Conservation (phyloP, 768 basidiomycete genomes). For the Suillus occidentalis region DNA sequence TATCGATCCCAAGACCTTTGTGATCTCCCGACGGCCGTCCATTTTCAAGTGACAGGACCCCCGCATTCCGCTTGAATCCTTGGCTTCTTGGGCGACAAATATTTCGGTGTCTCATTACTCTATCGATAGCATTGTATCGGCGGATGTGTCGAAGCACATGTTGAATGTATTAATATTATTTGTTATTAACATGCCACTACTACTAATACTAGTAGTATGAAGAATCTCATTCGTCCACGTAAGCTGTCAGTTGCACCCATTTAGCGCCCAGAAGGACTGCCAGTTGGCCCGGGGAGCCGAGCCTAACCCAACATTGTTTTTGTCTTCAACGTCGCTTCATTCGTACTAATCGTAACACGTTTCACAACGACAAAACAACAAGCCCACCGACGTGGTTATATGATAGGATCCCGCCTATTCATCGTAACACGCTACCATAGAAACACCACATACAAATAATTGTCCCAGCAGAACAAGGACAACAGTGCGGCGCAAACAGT, state of each 20-base stretch:
- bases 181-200: not conserved
- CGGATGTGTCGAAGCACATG: not conserved
- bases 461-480: not conserved
- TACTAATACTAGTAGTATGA: not conserved
- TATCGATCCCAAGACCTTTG: not conserved
- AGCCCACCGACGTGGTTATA: not conserved
- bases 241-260: not conserved
- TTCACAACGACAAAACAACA: conserved; percentile 3
- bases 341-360: not conserved
- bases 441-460: not conserved
- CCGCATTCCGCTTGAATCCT: not conserved
- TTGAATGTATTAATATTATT: not conserved
- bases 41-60: not conserved
- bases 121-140: not conserved
- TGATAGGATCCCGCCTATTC: not conserved
- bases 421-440: not conserved
- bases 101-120: too few relatives aligned
- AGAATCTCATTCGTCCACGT: not conserved
- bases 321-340: not conserved
- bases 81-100: not conserved
- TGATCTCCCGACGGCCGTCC: not conserved
- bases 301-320: not conserved
- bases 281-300: not conserved
- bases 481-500: conserved; percentile 1
- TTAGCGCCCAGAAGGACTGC: not conserved